These are phyloP conservation scores for Neltuma alba DNA, from an alignment of 306 rosid species.

Conservation along the genomic window DNA sequence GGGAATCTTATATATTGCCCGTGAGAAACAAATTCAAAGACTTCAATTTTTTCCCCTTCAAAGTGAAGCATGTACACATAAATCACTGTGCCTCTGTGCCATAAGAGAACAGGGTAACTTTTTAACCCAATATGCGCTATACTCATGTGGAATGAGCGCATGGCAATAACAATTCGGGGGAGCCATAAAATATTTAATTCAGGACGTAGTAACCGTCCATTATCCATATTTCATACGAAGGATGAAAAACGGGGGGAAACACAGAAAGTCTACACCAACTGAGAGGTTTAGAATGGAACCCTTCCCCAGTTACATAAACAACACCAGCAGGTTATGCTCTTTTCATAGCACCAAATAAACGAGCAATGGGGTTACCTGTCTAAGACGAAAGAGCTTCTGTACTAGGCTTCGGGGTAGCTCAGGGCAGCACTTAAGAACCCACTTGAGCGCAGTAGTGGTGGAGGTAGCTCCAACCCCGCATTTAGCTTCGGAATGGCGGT, in stretches of 20 bases:
- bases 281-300: background rate
- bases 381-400: constrained; percentile 87
- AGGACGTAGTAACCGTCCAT: background rate
- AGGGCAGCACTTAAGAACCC: constrained; percentile 87
- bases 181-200: background rate
- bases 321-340: background rate
- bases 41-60: background rate
- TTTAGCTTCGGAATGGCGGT: constrained; percentile 1
- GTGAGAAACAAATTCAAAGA: background rate
- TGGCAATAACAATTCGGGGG: background rate
- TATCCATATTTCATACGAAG: background rate
- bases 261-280: background rate
- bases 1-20: background rate
- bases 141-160: background rate
- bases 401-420: constrained; percentile 73
- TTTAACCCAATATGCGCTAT: background rate
- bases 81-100: background rate
- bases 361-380: constrained; percentile 50
- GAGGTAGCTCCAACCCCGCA: constrained; percentile 10
- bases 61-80: background rate
- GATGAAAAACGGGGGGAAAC: background rate
- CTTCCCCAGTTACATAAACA: background rate
- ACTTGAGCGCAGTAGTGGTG: constrained; percentile 65
- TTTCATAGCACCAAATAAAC: background rate
- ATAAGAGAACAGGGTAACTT: background rate